phyloP scores from a whole-genome alignment of 1,284 basidiomycete species.

The Pterulicium gracile region DNA sequence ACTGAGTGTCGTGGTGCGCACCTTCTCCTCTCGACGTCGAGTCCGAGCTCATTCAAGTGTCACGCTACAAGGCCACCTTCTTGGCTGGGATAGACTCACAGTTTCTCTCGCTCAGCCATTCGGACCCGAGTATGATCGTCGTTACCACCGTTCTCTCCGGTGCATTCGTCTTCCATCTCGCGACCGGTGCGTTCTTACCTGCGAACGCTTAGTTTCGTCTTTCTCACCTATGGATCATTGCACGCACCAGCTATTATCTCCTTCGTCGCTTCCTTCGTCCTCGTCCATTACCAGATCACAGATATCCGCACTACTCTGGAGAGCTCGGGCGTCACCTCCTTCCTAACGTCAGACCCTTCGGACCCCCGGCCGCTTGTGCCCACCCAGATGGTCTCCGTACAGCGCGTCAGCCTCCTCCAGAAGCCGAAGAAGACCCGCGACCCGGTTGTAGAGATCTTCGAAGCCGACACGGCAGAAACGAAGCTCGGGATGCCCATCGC shows the following conservation, averaged over 20 bases:
- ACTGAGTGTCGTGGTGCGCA: neutral
- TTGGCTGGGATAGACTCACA: neutral
- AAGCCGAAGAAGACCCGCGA: neutral
- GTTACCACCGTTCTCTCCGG: conserved; percentile 12
- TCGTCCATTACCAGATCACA: conserved; percentile 20
- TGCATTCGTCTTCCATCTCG: conserved; percentile 25
- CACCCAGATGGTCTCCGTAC: neutral
- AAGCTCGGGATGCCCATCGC: conserved; percentile 16
- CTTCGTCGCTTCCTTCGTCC: conserved; percentile 22
- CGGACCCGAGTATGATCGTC: neutral
- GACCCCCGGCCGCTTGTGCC: neutral
- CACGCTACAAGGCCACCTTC: neutral
- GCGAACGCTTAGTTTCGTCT: neutral
- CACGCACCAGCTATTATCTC: conserved; percentile 19
- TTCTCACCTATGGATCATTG: neutral
- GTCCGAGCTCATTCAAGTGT: neutral
- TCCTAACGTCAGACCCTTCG: no score
- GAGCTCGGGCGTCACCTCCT: no score
- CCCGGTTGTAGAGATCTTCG: neutral
- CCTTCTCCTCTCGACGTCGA: neutral
- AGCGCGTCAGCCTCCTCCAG: neutral
- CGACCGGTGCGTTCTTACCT: conserved; percentile 17
- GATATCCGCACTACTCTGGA: conserved; percentile 2
- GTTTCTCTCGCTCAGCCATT: neutral
- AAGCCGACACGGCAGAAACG: conserved; percentile 1